Conservation (phyloP, 202 grass and related monocot genomes). For the Setaria italica region DNA sequence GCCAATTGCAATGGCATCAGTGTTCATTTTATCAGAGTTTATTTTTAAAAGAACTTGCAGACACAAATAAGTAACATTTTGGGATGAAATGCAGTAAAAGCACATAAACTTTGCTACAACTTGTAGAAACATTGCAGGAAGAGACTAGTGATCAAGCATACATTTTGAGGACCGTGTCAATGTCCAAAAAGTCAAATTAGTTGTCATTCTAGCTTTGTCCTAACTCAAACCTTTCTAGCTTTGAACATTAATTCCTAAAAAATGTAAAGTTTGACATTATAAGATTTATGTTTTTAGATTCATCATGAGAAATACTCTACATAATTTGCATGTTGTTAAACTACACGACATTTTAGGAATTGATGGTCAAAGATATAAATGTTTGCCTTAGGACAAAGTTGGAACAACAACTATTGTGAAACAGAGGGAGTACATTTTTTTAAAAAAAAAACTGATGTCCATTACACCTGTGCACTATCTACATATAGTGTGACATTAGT, state of each 20-base stretch:
- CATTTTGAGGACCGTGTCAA: background rate
- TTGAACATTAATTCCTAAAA: no score
- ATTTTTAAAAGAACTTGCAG: background rate
- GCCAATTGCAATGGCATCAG: background rate
- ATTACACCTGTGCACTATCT: conserved; percentile 22
- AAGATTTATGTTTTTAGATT: no score
- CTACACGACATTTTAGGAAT: no score
- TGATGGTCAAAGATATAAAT: no score
- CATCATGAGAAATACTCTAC: no score
- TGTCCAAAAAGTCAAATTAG: conserved; percentile 12
- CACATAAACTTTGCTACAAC: background rate
- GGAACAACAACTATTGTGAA: no score
- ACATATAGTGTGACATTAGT: background rate
- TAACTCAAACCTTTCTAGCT: no score
- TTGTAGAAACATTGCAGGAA: conserved; percentile 1
- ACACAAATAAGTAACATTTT: background rate
- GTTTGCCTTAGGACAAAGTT: no score
- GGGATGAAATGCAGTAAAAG: conserved; percentile 3
- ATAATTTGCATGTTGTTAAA: no score
- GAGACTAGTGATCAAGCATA: conserved; percentile 1
- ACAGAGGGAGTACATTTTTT: background rate
- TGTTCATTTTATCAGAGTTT: conserved; percentile 8
- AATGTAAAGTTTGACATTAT: no score
- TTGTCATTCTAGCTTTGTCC: background rate
- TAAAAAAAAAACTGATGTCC: background rate